Evolutionary conservation across 768 basidiomycete species (phyloP).

Genomic region (Tephrocybe sp.): DNA sequence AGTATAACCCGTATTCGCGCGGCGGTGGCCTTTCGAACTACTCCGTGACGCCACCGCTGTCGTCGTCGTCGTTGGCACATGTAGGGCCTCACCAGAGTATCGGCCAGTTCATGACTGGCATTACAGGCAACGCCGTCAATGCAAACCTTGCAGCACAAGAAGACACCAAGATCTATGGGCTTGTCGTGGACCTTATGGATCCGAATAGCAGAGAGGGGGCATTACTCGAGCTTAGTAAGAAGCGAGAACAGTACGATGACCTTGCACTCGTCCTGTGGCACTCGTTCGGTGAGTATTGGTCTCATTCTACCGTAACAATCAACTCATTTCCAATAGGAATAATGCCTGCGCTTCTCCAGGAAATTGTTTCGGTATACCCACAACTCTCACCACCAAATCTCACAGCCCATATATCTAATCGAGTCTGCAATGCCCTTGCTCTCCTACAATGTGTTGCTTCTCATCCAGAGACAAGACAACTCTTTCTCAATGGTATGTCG

Average conservation of each 20-base stretch:
- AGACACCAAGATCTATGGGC: conserved; percentile 79
- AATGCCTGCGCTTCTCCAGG: conserved; percentile 96
- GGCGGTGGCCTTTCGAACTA: conserved; percentile 49
- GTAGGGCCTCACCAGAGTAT: conserved; percentile 52
- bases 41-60: conserved; percentile 63
- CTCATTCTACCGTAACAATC: not conserved
- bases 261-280: conserved; percentile 98
- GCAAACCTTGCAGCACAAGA: conserved; percentile 43
- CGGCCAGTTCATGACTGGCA: conserved; percentile 38
- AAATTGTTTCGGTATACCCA: conserved; percentile 98
- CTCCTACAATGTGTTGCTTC: conserved; percentile 98
- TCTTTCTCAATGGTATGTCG: conserved; percentile 86
- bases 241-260: conserved; percentile 98
- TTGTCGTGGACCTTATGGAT: conserved; percentile 88
- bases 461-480: conserved; percentile 91
- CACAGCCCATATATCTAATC: conserved; percentile 96
- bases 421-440: conserved; percentile 98
- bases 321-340: conserved; percentile 57
- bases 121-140: conserved; percentile 27
- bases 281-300: conserved; percentile 73
- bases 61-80: conserved; percentile 53
- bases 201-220: conserved; percentile 85
- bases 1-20: conserved; percentile 62
- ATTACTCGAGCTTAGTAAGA: conserved; percentile 95
- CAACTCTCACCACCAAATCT: conserved; percentile 93